Base-by-base conservation (phyloP, 129 eudicot genomes). In the Tanacetum coccineum region DNA sequence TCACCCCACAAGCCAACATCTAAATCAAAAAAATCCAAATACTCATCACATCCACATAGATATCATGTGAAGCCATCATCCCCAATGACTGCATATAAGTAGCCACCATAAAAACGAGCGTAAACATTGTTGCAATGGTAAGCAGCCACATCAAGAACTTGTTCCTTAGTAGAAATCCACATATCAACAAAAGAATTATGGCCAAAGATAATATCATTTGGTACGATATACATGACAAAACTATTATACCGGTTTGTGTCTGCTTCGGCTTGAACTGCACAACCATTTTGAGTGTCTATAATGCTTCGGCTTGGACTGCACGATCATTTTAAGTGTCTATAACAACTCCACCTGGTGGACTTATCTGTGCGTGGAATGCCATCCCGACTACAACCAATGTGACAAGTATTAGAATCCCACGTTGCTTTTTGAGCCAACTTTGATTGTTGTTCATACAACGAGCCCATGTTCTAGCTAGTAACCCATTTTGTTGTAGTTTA, bases 121-220 rank as follows among this genome's bases (percentile, higher is more conserved):
- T 22, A 13, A 26, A 19, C 11, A 69, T 55, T 7, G 51, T 59
- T 25, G 66, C 75, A n/a, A 58, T 8, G n/a, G 25, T 59, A 26
- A 70, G 59, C 47, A 70, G 30, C 75, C 75, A 70, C 67, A 44
- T 58, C n/a, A 52, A 22, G n/a, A 70, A 59, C 58, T 55, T 70
- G 75, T 70, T 70, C 32, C 30, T 25, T 20, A 70, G 32, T 22
- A 54, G 64, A 50, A 59, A 15, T 26, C 75, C 75, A 5, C 75
- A 25, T 1, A 70, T 30, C 67, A 70, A 25, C 45, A 70, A 14
- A 13, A 70, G 47, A 22, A 70, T 15, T 12, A 49, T 59, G 15
- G 6, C 19, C 9, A 70, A 20, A 15, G 75, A 46, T 19, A 70
- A 18, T 25, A 59, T 14, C 67, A 70, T 46, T n/a, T n/a, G n/a